phyloP scores from a whole-genome alignment of 768 basidiomycete genomes.

The Rubroboletus pulcherrimus region DNA sequence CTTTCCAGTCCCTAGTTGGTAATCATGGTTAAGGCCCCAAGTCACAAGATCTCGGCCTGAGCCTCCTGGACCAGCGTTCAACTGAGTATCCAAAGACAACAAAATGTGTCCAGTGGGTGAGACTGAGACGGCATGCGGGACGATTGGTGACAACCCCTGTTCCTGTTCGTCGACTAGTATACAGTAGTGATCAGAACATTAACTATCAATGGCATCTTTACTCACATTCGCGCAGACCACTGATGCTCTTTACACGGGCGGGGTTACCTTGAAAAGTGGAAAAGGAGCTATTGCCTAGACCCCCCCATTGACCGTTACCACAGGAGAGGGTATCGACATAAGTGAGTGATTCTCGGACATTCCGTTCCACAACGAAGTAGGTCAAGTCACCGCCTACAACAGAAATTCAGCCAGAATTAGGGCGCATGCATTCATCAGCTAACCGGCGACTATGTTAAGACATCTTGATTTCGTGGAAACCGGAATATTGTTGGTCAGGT shows the following conservation, averaged over 20 bases:
- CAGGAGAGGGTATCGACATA: conserved; percentile 64
- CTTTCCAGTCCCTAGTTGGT: conserved; percentile 74
- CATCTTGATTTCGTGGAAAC: conserved; percentile 55
- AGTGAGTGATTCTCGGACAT: conserved; percentile 30
- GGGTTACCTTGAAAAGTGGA: conserved; percentile 71
- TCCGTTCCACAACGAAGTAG: conserved; percentile 70
- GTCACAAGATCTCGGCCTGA: conserved; percentile 61
- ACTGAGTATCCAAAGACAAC: conserved; percentile 62
- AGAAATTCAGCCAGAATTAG: background rate
- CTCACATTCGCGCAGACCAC: conserved; percentile 85
- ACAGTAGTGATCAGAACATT: conserved; percentile 2
- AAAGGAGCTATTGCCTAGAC: conserved; percentile 59
- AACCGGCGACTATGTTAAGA: conserved; percentile 61
- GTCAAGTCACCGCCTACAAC: conserved; percentile 67
- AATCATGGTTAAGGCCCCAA: conserved; percentile 73
- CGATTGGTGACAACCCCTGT: conserved; percentile 58
- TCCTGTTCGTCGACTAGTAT: conserved; percentile 60
- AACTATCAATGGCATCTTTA: background rate
- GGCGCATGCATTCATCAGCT: conserved; percentile 7
- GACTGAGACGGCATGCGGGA: conserved; percentile 58
- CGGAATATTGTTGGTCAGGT: conserved; percentile 59
- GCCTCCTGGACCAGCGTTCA: conserved; percentile 45
- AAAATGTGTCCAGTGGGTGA: conserved; percentile 76
- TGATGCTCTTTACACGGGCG: conserved; percentile 70
- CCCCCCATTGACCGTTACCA: conserved; percentile 83